These are phyloP conservation scores for Tagetes patula DNA, from an alignment of 129 eudicot species.

Conservation along the genomic window DNA sequence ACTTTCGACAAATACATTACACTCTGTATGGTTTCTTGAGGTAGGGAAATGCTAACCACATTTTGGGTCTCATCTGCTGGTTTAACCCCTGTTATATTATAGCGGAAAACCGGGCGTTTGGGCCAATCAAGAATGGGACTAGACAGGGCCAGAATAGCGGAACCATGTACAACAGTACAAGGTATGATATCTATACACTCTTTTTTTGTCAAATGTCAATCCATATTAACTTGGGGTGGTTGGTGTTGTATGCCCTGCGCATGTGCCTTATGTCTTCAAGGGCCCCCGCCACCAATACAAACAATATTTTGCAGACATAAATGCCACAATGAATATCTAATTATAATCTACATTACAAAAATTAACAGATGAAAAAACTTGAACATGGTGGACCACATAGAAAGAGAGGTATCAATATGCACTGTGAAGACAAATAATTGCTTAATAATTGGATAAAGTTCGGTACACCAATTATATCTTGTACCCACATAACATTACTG, in stretches of 20 bases:
- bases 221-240: conserved; percentile 7
- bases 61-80: not conserved
- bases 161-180: not conserved
- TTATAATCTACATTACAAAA: not conserved
- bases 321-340: not conserved
- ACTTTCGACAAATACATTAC: not conserved
- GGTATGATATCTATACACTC: not conserved
- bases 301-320: conserved; percentile 16
- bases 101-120: too few species aligned
- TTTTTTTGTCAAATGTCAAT: not conserved
- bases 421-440: conserved; percentile 14
- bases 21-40: not conserved
- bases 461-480: conserved; percentile 9
- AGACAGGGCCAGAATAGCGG: not conserved
- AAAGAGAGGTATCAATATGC: not conserved
- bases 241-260: conserved; percentile 1
- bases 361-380: not conserved
- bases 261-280: conserved; percentile 16
- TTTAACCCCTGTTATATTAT: not conserved
- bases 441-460: conserved; percentile 24
- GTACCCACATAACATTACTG: conserved; percentile 22
- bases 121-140: not conserved
- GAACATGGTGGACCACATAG: conserved; percentile 18
- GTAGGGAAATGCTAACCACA: not conserved
- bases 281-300: conserved; percentile 15